Evolutionary conservation across 257 asterid species (phyloP), one percentile per base, ranked within the genome.

Genomic region (Lithospermum erythrorhizon): DNA sequence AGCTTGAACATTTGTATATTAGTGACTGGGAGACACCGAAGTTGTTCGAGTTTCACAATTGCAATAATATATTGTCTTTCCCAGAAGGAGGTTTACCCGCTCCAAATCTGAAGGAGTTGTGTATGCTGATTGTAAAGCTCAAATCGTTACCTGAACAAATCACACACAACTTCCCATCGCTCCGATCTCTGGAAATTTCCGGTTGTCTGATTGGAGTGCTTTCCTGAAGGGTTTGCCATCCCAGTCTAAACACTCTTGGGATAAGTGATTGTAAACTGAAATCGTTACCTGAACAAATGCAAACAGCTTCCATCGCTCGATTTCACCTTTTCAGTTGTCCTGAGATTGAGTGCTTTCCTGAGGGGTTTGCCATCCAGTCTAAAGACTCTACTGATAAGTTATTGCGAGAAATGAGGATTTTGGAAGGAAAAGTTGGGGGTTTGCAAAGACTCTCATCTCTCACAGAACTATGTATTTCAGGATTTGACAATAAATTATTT

Each of bases 331-430:
- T 0, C 2, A 0, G 9, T 6, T 67, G 66, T 54, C 37, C 53
- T 0, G 35, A 60, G 45, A 37, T 67, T 1, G 66, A 41, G 6
- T 23, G 32, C 37, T 61, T 67, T 19, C 66, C 62, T 0, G 62
- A 55, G 54, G 27, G 72, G 67, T 55, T 45, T 68, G 55, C 67
- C 58, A 24, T 55, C 21, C 21, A 29, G 49, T 49, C 49, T 68
- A 52, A 57, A 61, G 56, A 0, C 1, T 2, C 45, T 61, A 14
- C 0, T 0, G 0, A 56, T 68, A 53, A 0, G 0, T 1, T 1
- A 48, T 9, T 68, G 68, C 9, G 14, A 20, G 32, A 62, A 27
- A 48, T 62, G 13, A 35, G 21, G 68, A 62, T 21, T n/a, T 27
- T 32, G 21, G 5, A 5, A 56, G 18, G 9, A 17, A 1, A 21